These are phyloP conservation scores for Trichophyton simii DNA, from an alignment of 2,329 filamentous ascomycete species.

Conservation along the genomic window DNA sequence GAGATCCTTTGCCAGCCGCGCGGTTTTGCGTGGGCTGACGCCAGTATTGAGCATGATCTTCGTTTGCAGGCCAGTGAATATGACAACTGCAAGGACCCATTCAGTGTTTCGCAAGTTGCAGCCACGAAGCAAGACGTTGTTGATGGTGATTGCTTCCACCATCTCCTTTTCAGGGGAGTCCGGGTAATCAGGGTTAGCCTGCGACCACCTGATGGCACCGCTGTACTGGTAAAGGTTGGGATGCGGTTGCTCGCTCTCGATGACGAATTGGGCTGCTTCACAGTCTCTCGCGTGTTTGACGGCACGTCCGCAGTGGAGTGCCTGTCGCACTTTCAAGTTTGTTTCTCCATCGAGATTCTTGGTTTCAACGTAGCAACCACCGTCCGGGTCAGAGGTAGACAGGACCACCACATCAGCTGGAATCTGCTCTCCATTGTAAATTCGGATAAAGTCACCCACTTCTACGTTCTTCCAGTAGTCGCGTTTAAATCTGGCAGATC, in stretches of 20 bases:
- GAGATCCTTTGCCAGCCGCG: conserved; percentile 79
- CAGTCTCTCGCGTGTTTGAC: conserved; percentile 86
- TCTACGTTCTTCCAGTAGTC: conserved; percentile 92
- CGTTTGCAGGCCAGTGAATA: conserved; percentile 90
- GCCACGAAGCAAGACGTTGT: conserved; percentile 86
- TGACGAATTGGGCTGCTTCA: conserved; percentile 71
- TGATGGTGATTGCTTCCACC: conserved; percentile 87
- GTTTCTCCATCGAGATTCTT: conserved; percentile 98
- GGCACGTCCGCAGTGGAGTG: conserved; percentile 68
- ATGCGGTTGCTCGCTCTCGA: conserved; percentile 85
- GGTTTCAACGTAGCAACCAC: conserved; percentile 92
- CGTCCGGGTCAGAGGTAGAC: conserved; percentile 85
- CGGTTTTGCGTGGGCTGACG: conserved; percentile 84
- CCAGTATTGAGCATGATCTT: conserved; percentile 99
- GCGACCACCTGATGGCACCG: conserved; percentile 76
- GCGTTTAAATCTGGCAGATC: conserved; percentile 74
- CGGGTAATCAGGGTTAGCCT: conserved; percentile 52
- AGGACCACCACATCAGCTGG: conserved; percentile 88
- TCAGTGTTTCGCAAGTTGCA: conserved; percentile 92
- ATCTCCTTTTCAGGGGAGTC: conserved; percentile 57
- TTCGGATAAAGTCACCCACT: conserved; percentile 89
- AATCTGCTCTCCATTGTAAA: conserved; percentile 92
- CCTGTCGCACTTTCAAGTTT: conserved; percentile 88
- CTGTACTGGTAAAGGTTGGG: conserved; percentile 93
- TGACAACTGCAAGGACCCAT: conserved; percentile 82